Evolutionary conservation across 192 early-diverging fungal species (phyloP).

Genomic region (Entomortierella chlamydospora): DNA sequence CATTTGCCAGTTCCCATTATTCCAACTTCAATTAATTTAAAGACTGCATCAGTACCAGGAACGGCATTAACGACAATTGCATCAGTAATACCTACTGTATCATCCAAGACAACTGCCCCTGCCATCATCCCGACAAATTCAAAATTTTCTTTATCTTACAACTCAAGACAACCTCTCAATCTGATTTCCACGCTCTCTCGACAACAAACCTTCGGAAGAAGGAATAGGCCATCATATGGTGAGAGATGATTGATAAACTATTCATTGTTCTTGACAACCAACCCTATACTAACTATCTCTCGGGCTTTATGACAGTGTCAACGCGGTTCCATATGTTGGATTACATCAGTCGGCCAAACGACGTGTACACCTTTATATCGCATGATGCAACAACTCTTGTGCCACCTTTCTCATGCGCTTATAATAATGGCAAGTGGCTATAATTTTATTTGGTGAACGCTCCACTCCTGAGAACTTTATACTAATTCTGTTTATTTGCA

Average conservation of each 20-base stretch:
- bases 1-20: not conserved
- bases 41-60: not conserved
- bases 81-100: not conserved
- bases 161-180: constrained; percentile 8
- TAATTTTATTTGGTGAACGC: too few relatives aligned
- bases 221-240: constrained; percentile 37
- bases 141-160: constrained; percentile 17
- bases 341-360: constrained; percentile 31
- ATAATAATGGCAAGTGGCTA: constrained; percentile 36
- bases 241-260: not conserved
- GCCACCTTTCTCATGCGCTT: constrained; percentile 45
- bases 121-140: constrained; percentile 5
- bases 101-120: not conserved
- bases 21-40: constrained; percentile 2
- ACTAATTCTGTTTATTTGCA: too few relatives aligned
- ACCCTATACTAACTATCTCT: not conserved
- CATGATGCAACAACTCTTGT: constrained; percentile 38
- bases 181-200: constrained; percentile 10
- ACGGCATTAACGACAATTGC: not conserved
- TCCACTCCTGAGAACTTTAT: too few relatives aligned
- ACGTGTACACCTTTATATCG: constrained; percentile 41
- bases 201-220: constrained; percentile 22
- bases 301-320: constrained; percentile 9
- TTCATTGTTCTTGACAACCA: too few relatives aligned
- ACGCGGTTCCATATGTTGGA: constrained; percentile 33